Percentiles rank a stretch among this genome's conserved stretches.
Evolutionary conservation across 2,329 filamentous ascomycete species (phyloP).

Genomic region (Cordyceps cateniannulata): DNA sequence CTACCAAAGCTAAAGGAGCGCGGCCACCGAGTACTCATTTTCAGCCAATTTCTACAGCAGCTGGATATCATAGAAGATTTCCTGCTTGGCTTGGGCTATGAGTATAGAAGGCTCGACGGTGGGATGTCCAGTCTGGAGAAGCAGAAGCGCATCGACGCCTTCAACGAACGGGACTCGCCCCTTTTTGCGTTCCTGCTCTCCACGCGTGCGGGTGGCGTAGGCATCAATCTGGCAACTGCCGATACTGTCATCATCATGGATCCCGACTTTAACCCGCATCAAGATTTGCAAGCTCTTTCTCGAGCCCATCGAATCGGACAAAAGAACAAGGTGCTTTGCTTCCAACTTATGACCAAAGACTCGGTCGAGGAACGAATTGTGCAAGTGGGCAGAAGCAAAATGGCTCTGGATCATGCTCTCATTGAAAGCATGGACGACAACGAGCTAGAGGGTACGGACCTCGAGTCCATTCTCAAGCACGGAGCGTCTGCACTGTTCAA

Average conservation of each 20-base stretch:
- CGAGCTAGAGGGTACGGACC: constrained; percentile 70
- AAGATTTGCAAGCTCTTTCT: constrained; percentile 92
- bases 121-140: constrained; percentile 74
- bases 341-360: constrained; percentile 84
- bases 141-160: constrained; percentile 89
- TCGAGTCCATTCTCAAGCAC: constrained; percentile 82
- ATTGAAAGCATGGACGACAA: constrained; percentile 87
- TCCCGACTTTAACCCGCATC: constrained; percentile 95
- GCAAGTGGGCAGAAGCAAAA: constrained; percentile 91
- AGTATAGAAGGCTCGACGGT: constrained; percentile 82
- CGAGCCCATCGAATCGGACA: constrained; percentile 95
- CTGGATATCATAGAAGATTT: constrained; percentile 92
- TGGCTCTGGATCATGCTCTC: constrained; percentile 89
- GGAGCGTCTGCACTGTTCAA: constrained; percentile 83
- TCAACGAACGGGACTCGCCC: constrained; percentile 75
- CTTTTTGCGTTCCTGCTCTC: constrained; percentile 90
- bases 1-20: constrained; percentile 78
- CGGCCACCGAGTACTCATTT: constrained; percentile 87
- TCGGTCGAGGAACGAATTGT: constrained; percentile 94
- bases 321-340: constrained; percentile 90
- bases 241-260: constrained; percentile 98
- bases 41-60: constrained; percentile 90
- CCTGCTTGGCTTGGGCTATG: constrained; percentile 64
- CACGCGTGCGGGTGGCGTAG: constrained; percentile 90
- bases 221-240: constrained; percentile 93